Percentiles rank a stretch among this genome's conserved stretches.
phyloP scores from a whole-genome alignment of 441 rosid genomes.

The Gossypium trilobum region DNA sequence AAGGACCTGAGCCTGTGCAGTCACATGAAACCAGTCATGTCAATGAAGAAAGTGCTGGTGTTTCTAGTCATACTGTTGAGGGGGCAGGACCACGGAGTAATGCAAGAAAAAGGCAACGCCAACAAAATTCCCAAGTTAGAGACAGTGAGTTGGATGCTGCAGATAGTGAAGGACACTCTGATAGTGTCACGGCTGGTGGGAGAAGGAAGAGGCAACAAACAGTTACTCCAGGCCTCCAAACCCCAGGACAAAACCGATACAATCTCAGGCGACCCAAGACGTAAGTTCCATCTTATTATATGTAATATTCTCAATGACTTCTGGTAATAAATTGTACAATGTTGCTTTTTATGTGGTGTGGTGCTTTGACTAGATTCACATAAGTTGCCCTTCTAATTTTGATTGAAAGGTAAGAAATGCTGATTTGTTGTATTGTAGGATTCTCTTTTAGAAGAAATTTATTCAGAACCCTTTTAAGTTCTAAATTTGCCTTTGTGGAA shows the following conservation, averaged over 20 bases:
- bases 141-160: slow-evolving; percentile 47
- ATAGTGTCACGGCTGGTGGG: slow-evolving; percentile 51
- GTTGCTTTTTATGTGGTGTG: background rate
- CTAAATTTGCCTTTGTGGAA: background rate
- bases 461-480: background rate
- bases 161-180: slow-evolving; percentile 59
- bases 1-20: slow-evolving; percentile 28
- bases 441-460: background rate
- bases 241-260: slow-evolving; percentile 61
- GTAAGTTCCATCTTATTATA: slow-evolving; percentile 35
- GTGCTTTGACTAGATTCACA: slow-evolving; percentile 1
- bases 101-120: slow-evolving; percentile 47
- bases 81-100: slow-evolving; percentile 22
- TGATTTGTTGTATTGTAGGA: background rate
- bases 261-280: slow-evolving; percentile 61
- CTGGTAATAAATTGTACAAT: background rate
- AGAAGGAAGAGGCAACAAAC: slow-evolving; percentile 55
- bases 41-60: slow-evolving; percentile 30
- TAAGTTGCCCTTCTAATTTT: background rate
- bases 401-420: background rate
- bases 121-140: slow-evolving; percentile 30
- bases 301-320: background rate
- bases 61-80: slow-evolving; percentile 30
- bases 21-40: slow-evolving; percentile 13
- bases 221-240: slow-evolving; percentile 28